Evolutionary conservation across 495 filamentous ascomycete genomes (phyloP).

Genomic region (Penicillium arizonense): DNA sequence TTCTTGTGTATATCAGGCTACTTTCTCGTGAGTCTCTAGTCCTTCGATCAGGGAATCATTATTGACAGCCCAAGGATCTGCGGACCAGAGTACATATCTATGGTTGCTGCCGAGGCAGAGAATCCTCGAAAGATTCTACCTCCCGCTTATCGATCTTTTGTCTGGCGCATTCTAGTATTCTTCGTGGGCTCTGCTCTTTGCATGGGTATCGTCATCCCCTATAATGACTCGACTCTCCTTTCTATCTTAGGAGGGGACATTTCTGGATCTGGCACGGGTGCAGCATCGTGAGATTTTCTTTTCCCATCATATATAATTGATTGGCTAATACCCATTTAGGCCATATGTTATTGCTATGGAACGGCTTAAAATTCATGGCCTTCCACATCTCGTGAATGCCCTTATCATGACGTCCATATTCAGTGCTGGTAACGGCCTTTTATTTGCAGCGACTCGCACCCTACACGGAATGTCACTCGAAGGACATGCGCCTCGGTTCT

Average conservation of each 20-base stretch:
- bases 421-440: conserved; percentile 74
- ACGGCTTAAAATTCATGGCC: conserved; percentile 58
- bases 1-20: conserved; percentile 47
- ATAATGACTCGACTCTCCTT: conserved; percentile 51
- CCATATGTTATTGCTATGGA: conserved; percentile 85
- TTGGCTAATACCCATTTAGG: not conserved
- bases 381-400: conserved; percentile 74
- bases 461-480: conserved; percentile 69
- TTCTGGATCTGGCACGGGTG: conserved; percentile 47
- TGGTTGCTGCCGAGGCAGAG: conserved; percentile 74
- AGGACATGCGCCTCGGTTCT: conserved; percentile 59
- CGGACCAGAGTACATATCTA: conserved; percentile 72
- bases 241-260: conserved; percentile 25
- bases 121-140: conserved; percentile 54
- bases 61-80: no score
- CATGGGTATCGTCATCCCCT: conserved; percentile 64
- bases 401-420: conserved; percentile 70
- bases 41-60: no score
- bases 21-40: conserved; percentile 21
- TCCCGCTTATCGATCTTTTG: conserved; percentile 69
- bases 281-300: conserved; percentile 41
- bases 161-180: conserved; percentile 68
- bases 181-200: conserved; percentile 69
- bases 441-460: conserved; percentile 50
- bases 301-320: not conserved